A percentile compares a stretch with the other conserved stretches of the same genome.
Evolutionary conservation across 2,329 filamentous ascomycete species (phyloP).

Genomic region (Penicillium janthinellum): DNA sequence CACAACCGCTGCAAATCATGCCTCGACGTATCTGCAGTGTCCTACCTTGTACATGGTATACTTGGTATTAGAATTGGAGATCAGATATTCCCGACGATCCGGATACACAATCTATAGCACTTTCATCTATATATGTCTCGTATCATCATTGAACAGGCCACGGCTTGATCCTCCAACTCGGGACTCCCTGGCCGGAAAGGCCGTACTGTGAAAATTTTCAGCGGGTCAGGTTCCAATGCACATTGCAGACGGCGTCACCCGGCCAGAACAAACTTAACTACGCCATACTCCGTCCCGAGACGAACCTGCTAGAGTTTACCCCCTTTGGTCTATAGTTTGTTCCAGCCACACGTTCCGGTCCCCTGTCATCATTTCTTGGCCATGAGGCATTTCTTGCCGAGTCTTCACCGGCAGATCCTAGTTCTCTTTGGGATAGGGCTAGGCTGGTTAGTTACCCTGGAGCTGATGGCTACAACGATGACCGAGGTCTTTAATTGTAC

Average conservation of each 20-base stretch:
- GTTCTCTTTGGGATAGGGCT: neutral
- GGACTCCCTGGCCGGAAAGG: neutral
- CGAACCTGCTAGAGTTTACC: neutral
- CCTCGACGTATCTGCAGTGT: too few relatives aligned
- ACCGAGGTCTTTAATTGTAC: neutral
- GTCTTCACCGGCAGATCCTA: constrained; percentile 5
- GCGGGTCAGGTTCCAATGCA: constrained; percentile 18
- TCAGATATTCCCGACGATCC: neutral
- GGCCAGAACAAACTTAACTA: neutral
- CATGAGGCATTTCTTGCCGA: constrained; percentile 20
- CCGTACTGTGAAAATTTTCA: constrained; percentile 16
- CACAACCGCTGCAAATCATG: neutral
- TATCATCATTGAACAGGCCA: neutral
- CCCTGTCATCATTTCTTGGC: neutral
- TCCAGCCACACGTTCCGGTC: constrained; percentile 3
- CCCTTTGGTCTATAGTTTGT: constrained; percentile 1
- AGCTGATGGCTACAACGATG: neutral
- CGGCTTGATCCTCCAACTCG: neutral
- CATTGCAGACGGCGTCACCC: neutral
- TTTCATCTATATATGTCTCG: neutral
- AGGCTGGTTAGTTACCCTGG: neutral
- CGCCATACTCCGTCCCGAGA: too few relatives aligned
- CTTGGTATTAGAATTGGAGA: neutral
- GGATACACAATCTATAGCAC: neutral
- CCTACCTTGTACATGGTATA: too few relatives aligned